Evolutionary conservation across 73 alveolate species (phyloP).

Genomic region (Breviolum minutum): DNA sequence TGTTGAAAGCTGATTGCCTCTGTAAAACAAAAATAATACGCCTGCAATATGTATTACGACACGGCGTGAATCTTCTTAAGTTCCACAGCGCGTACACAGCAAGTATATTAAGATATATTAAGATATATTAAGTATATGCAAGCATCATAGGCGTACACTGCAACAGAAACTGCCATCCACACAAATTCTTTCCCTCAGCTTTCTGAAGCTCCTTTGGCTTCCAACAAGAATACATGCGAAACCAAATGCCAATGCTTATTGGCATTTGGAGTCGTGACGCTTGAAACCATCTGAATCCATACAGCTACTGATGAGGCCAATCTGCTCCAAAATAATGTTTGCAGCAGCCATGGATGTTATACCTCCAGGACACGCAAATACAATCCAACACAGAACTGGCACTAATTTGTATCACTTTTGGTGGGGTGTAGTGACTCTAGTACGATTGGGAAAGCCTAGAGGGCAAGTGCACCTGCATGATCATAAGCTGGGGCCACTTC

Average conservation of each 20-base stretch:
- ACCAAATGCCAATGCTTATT: neutral
- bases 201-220: neutral
- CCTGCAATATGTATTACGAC: too few species aligned
- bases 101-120: too few species aligned
- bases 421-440: neutral
- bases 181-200: neutral
- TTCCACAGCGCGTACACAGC: too few species aligned
- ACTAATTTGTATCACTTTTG: neutral
- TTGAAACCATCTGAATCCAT: constrained; percentile 35
- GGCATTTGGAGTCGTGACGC: neutral
- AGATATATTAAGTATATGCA: too few species aligned
- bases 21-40: too few species aligned
- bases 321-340: constrained; percentile 44
- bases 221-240: neutral
- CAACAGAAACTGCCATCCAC: neutral
- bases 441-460: too few species aligned
- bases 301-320: constrained; percentile 77
- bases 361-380: neutral
- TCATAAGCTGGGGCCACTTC: constrained; percentile 81
- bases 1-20: too few species aligned
- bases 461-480: constrained; percentile 49
- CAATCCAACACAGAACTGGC: neutral
- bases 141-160: neutral
- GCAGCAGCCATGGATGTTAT: constrained; percentile 83
- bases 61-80: too few species aligned